Evolutionary conservation across 2,329 filamentous ascomycete genomes (phyloP).

Genomic region (Dactylellina haptotyla): DNA sequence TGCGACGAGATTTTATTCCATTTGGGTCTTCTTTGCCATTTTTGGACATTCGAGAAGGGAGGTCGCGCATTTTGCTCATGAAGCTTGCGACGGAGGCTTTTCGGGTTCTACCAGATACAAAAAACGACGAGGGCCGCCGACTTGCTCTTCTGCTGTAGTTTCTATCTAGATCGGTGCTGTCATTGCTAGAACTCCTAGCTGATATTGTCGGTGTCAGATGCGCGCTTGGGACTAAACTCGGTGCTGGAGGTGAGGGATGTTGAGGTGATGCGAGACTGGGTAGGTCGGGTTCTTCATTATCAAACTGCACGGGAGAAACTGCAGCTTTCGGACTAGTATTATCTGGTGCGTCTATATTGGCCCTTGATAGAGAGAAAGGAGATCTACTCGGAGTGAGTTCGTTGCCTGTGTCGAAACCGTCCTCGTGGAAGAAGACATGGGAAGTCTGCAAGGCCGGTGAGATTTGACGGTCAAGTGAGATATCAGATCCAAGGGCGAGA

Average conservation of each 20-base stretch:
- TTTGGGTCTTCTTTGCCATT: background rate
- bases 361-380: conserved; percentile 2
- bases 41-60: conserved; percentile 25
- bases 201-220: conserved; percentile 24
- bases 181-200: background rate
- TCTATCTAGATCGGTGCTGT: background rate
- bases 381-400: conserved; percentile 3
- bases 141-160: conserved; percentile 5
- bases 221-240: conserved; percentile 21
- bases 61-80: conserved; percentile 11
- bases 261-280: conserved; percentile 6
- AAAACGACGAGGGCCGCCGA: conserved; percentile 13
- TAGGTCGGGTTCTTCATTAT: conserved; percentile 9
- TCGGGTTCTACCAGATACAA: background rate
- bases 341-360: background rate
- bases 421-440: conserved; percentile 31
- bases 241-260: conserved; percentile 22
- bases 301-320: too few species aligned
- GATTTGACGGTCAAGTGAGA: conserved; percentile 32
- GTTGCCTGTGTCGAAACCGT: background rate
- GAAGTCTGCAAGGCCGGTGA: conserved; percentile 34
- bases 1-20: background rate
- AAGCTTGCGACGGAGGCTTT: conserved; percentile 7
- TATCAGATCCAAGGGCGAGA: conserved; percentile 23
- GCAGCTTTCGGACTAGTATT: background rate